Evolutionary conservation across 164 flowering plant species (phyloP).

Genomic region (Annona squamosa): DNA sequence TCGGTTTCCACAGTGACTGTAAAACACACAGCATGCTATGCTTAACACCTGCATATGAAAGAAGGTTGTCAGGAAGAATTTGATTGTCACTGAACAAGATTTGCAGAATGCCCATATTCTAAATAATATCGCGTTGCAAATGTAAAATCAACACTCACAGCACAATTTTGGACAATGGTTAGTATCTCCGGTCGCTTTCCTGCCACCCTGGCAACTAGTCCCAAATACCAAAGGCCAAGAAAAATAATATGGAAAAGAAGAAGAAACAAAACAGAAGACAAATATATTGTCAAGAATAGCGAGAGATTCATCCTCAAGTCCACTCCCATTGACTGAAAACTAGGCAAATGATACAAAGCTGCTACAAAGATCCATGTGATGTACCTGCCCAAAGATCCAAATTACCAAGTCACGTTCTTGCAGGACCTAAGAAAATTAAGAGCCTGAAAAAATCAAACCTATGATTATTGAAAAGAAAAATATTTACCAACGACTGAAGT

Average conservation of each 20-base stretch:
- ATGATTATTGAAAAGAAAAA: not conserved
- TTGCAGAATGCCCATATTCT: not conserved
- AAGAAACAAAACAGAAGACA: slow-evolving; percentile 80
- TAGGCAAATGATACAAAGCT: slow-evolving; percentile 94
- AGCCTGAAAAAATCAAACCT: not conserved
- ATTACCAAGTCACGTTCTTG: not conserved
- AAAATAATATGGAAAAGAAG: slow-evolving; percentile 82
- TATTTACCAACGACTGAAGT: slow-evolving; percentile 89
- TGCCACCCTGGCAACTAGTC: slow-evolving; percentile 97
- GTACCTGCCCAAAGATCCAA: slow-evolving; percentile 50
- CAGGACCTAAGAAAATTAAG: no score
- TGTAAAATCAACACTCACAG: slow-evolving; percentile 47
- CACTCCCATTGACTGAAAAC: slow-evolving; percentile 99
- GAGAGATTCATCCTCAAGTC: slow-evolving; percentile 99
- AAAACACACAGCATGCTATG: slow-evolving; percentile 95
- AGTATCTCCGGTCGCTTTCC: slow-evolving; percentile 77
- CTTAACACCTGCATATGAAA: slow-evolving; percentile 68
- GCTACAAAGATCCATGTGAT: slow-evolving; percentile 91
- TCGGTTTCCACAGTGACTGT: slow-evolving; percentile 95
- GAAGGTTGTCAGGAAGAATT: not conserved
- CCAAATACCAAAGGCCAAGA: slow-evolving; percentile 91
- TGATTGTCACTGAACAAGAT: not conserved
- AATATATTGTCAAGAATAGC: slow-evolving; percentile 69
- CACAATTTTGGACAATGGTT: slow-evolving; percentile 92
- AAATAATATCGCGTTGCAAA: not conserved